These are phyloP conservation scores for Wickerhamomyces sp. DNA, from an alignment of 1,139 yeast genomes.

Conservation along the genomic window DNA sequence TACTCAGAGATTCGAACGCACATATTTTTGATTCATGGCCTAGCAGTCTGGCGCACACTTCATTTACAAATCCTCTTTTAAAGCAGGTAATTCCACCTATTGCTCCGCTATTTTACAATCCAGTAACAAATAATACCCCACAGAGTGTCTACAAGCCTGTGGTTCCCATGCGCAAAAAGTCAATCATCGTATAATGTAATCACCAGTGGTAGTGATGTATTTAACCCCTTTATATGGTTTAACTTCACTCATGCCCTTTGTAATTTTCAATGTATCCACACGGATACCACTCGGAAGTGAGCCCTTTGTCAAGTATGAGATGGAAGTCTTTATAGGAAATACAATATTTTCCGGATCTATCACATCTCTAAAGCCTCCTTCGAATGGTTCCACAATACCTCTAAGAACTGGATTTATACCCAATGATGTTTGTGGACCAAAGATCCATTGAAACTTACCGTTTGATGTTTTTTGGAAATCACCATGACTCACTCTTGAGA, in stretches of 20 bases:
- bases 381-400: conserved; percentile 39
- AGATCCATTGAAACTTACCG: conserved; percentile 67
- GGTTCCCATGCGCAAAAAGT: too few species aligned
- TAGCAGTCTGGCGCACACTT: too few species aligned
- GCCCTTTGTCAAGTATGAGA: conserved; percentile 62
- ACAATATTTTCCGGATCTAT: conserved; percentile 17
- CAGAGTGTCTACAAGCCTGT: too few species aligned
- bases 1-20: too few species aligned
- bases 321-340: conserved; percentile 48
- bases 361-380: conserved; percentile 2
- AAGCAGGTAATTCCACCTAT: too few species aligned
- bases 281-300: conserved; percentile 70
- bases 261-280: conserved; percentile 61
- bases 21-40: too few species aligned
- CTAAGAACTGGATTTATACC: conserved; percentile 70
- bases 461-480: conserved; percentile 53
- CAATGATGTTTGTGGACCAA: conserved; percentile 52
- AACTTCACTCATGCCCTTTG: conserved; percentile 56
- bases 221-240: conserved; percentile 93
- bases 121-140: too few species aligned
- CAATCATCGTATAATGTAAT: conserved; percentile 30
- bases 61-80: too few species aligned
- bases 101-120: too few species aligned
- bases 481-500: conserved; percentile 64
- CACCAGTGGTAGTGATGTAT: conserved; percentile 64